Evolutionary conservation across 2,329 filamentous ascomycete genomes (phyloP).

Genomic region (Microascus cirrosus): DNA sequence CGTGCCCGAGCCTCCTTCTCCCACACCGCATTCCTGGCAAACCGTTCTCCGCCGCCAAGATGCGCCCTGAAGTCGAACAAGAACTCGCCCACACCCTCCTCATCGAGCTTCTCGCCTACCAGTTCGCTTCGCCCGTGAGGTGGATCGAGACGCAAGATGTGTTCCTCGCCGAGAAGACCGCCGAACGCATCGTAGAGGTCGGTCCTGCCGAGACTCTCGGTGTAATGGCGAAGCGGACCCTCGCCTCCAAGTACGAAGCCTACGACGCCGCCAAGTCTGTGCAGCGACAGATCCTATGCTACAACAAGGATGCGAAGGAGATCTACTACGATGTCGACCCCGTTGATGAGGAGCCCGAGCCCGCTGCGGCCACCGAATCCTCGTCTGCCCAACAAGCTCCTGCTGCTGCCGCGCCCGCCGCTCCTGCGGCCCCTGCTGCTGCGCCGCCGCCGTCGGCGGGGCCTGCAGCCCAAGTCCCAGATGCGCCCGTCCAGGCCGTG

Average conservation of each 20-base stretch:
- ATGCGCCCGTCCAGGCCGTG: conserved; percentile 76
- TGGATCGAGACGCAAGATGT: conserved; percentile 99
- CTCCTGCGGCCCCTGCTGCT: conserved; percentile 42
- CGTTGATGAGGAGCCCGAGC: conserved; percentile 75
- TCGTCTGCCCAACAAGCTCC: conserved; percentile 41
- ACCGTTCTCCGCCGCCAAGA: conserved; percentile 34
- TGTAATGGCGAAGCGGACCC: conserved; percentile 91
- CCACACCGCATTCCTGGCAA: background rate
- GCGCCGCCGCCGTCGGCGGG: conserved; percentile 62
- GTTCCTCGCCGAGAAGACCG: conserved; percentile 88
- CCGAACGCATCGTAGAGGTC: conserved; percentile 95
- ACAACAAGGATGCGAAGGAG: conserved; percentile 98
- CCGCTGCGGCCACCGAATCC: conserved; percentile 34
- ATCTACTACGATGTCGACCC: conserved; percentile 99
- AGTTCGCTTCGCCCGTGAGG: conserved; percentile 96
- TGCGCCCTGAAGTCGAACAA: conserved; percentile 98
- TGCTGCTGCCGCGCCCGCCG: conserved; percentile 39
- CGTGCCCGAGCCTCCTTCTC: background rate
- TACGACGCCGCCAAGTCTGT: conserved; percentile 96
- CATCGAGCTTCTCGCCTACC: conserved; percentile 96
- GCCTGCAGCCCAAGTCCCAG: conserved; percentile 75
- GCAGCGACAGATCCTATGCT: conserved; percentile 94
- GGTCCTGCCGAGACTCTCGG: conserved; percentile 94
- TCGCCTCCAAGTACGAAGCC: conserved; percentile 95
- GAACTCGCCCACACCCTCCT: conserved; percentile 97